Conservation (phyloP, 139 green algal species). For the Desmodesmus armatus region DNA sequence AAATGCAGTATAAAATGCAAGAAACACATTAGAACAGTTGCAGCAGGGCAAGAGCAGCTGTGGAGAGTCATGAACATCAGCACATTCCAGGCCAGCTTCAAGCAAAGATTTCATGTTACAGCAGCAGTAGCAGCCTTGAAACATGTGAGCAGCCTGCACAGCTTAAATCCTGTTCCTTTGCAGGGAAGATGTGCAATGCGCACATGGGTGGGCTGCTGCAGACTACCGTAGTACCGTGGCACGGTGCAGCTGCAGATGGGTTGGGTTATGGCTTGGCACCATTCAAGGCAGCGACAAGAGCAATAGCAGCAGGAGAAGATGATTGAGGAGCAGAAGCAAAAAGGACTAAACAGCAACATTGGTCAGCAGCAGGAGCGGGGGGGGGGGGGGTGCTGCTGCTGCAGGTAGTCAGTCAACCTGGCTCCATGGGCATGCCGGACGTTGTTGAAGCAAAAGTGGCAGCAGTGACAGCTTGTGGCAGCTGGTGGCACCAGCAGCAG, state of each 20-base stretch:
- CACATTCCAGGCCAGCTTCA: too few relatives aligned
- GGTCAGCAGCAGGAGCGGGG: too few relatives aligned
- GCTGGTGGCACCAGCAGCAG: too few relatives aligned
- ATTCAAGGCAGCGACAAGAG: not conserved
- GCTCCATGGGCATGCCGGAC: not conserved
- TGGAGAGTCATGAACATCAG: too few relatives aligned
- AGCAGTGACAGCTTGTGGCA: not conserved
- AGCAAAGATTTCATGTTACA: not conserved
- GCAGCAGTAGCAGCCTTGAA: not conserved
- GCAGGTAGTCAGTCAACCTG: conserved; percentile 3
- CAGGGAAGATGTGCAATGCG: too few relatives aligned
- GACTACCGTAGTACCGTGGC: conserved; percentile 14
- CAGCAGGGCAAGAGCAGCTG: too few relatives aligned
- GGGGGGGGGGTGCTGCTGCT: too few relatives aligned
- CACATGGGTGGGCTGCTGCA: not conserved
- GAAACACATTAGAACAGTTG: too few relatives aligned
- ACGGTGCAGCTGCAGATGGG: not conserved
- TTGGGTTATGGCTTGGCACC: conserved; percentile 6
- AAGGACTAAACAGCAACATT: too few relatives aligned
- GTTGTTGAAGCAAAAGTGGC: not conserved
- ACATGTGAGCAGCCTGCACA: not conserved
- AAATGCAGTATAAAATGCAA: too few relatives aligned
- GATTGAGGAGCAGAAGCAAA: too few relatives aligned
- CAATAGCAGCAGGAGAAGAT: not conserved
- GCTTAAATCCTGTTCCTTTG: too few relatives aligned